Conservation (phyloP, 2,329 filamentous ascomycete genomes). For the Xenoacremonium recifei region DNA sequence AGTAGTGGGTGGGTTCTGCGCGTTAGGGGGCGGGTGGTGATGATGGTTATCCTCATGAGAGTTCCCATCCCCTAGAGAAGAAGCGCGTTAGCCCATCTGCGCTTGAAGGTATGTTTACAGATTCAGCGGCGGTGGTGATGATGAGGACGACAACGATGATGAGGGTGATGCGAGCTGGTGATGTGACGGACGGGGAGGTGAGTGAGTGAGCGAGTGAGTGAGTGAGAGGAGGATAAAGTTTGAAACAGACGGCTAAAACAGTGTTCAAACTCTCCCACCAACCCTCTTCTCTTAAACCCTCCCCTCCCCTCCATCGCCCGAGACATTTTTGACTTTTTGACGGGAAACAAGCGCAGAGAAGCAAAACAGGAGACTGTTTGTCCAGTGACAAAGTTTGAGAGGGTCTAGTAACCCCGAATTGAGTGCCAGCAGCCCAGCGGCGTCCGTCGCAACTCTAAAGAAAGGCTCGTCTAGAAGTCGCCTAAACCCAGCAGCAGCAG, state of each 20-base stretch:
- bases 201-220: too few relatives aligned
- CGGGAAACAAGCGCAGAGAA: slow-evolving; percentile 17
- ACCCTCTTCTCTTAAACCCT: too few relatives aligned
- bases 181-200: too few relatives aligned
- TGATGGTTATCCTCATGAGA: slow-evolving; percentile 65
- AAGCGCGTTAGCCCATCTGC: slow-evolving; percentile 27
- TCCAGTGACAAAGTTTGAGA: slow-evolving; percentile 3
- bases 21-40: slow-evolving; percentile 61
- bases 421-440: slow-evolving; percentile 23
- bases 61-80: slow-evolving; percentile 57
- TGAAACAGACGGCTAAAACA: neutral
- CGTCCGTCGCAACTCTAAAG: slow-evolving; percentile 33
- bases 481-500: slow-evolving; percentile 31
- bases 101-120: slow-evolving; percentile 13
- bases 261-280: slow-evolving; percentile 9
- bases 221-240: neutral
- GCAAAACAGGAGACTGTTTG: slow-evolving; percentile 14
- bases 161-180: too few relatives aligned
- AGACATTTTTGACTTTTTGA: too few relatives aligned
- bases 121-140: slow-evolving; percentile 10
- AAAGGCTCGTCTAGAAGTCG: slow-evolving; percentile 36
- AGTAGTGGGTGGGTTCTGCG: slow-evolving; percentile 47
- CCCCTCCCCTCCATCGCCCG: too few relatives aligned
- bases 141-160: too few relatives aligned
- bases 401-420: slow-evolving; percentile 18